These are phyloP conservation scores for Puccinia horiana DNA, from an alignment of 1,284 basidiomycete genomes.

Conservation along the genomic window DNA sequence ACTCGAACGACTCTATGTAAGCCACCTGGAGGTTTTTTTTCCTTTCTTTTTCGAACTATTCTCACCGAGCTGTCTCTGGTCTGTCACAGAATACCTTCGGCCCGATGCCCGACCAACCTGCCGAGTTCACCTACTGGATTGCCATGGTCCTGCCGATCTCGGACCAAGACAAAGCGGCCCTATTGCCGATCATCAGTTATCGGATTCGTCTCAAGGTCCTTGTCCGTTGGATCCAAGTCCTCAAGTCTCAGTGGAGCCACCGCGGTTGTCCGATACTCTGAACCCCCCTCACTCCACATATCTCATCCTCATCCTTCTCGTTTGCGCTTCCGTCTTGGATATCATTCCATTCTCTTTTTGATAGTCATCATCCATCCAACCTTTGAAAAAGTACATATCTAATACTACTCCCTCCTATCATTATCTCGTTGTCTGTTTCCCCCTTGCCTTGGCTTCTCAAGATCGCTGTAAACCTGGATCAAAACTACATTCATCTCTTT, in stretches of 20 bases:
- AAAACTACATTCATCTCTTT: too few relatives aligned
- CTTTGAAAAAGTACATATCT: too few relatives aligned
- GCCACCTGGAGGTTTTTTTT: constrained; percentile 5
- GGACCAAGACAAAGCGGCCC: constrained; percentile 85
- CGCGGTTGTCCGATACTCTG: background rate
- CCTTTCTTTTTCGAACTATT: too few relatives aligned
- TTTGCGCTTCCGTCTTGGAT: too few relatives aligned
- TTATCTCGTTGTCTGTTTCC: too few relatives aligned
- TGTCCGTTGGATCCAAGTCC: constrained; percentile 75
- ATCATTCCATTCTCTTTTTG: too few relatives aligned
- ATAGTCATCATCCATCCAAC: too few relatives aligned
- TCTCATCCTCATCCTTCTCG: too few relatives aligned
- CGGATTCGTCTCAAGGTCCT: constrained; percentile 77
- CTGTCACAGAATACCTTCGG: constrained; percentile 66
- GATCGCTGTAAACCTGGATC: too few relatives aligned
- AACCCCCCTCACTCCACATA: too few relatives aligned
- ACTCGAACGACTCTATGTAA: constrained; percentile 73
- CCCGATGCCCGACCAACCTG: constrained; percentile 66
- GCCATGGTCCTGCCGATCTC: constrained; percentile 88
- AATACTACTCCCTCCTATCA: too few relatives aligned
- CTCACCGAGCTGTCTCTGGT: background rate
- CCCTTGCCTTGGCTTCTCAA: too few relatives aligned
- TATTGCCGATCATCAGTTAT: constrained; percentile 83
- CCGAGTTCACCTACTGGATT: constrained; percentile 84
- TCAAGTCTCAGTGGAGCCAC: constrained; percentile 4